These are phyloP conservation scores for Monilinia fructicola DNA, from an alignment of 2,329 filamentous ascomycete genomes.

Conservation along the genomic window DNA sequence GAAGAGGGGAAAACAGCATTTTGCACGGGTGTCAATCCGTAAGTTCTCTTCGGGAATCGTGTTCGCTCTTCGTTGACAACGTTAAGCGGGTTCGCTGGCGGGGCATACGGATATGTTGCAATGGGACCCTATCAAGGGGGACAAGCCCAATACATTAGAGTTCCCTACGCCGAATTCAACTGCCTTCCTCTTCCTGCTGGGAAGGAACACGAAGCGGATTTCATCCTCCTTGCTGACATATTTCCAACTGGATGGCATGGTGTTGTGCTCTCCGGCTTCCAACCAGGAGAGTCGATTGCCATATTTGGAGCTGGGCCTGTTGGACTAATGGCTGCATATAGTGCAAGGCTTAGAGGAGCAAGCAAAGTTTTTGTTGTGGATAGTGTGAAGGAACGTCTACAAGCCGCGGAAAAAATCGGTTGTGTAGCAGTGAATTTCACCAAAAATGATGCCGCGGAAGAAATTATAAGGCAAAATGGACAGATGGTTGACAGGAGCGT, in stretches of 20 bases:
- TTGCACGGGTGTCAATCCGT: conserved; percentile 65
- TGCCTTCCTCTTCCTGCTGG: conserved; percentile 60
- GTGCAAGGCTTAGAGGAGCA: conserved; percentile 59
- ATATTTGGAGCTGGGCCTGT: conserved; percentile 66
- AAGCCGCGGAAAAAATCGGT: conserved; percentile 60
- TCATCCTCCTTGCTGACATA: conserved; percentile 53
- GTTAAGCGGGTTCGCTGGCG: conserved; percentile 53
- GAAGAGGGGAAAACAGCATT: conserved; percentile 72
- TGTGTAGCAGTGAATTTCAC: conserved; percentile 61
- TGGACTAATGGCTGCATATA: conserved; percentile 66
- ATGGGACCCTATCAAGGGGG: conserved; percentile 64
- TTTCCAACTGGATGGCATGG: conserved; percentile 57
- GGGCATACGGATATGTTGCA: conserved; percentile 61
- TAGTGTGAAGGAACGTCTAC: conserved; percentile 58
- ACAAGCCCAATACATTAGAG: conserved; percentile 66
- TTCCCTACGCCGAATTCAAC: conserved; percentile 68
- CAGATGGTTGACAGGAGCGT: conserved; percentile 64
- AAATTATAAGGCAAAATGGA: conserved; percentile 58
- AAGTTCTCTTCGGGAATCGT: conserved; percentile 7
- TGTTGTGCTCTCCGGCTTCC: conserved; percentile 57
- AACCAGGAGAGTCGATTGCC: conserved; percentile 60
- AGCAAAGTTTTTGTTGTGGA: conserved; percentile 63
- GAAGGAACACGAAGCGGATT: conserved; percentile 65
- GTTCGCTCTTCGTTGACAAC: not conserved
- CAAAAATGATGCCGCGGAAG: conserved; percentile 57